Evolutionary conservation across 2,329 filamentous ascomycete species (phyloP), one percentile per base, ranked within the genome.

Genomic region (Colletotrichum nymphaeae): DNA sequence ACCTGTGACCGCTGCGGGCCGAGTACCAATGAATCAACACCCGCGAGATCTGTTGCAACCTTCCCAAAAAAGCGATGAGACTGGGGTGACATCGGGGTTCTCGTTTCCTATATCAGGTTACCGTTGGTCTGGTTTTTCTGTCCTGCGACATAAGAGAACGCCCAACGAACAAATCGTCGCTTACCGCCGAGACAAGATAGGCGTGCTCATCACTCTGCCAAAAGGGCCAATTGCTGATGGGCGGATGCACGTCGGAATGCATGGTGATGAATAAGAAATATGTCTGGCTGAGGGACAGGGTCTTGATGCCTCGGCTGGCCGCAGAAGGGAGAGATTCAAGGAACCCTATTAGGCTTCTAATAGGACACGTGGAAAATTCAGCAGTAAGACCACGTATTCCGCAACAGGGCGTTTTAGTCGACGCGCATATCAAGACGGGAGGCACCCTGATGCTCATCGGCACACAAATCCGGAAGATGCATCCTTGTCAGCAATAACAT

Each of bases 11-110:
- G 37, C 58, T 57, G 24, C 37, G 52, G 65, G 35, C 42, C 58
- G 52, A 58, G 55, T 53, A 26, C 32, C 49, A 26, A 30, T 55
- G 7, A 55, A 59, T 26, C 37, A 52, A 58, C 35, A 42, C 26
- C 2, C 24, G 58, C n/a, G 53, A 63, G 28, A 52, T 59, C 52
- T 52, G 65, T 30, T 59, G 58, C 28, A 63, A 69, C 65, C 65
- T 69, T 72, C 69, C 65, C 7, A 4, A 69, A 58, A 24, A 24
- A 66, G 69, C n/a, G 69, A 19, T 63, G 65, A 37, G 52, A 53
- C 12, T 53, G 28, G 22, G 37, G 69, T 72, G 16, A 32, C 65
- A 72, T 68, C 64, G 53, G 24, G 22, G 24, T 58, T 24, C 16
- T 28, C 5, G 16, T 42, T 53, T 19, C 37, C 58, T 32, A 19